Evolutionary conservation across 805 yeast species (phyloP).

Genomic region (Saccharomyces eubayanus): DNA sequence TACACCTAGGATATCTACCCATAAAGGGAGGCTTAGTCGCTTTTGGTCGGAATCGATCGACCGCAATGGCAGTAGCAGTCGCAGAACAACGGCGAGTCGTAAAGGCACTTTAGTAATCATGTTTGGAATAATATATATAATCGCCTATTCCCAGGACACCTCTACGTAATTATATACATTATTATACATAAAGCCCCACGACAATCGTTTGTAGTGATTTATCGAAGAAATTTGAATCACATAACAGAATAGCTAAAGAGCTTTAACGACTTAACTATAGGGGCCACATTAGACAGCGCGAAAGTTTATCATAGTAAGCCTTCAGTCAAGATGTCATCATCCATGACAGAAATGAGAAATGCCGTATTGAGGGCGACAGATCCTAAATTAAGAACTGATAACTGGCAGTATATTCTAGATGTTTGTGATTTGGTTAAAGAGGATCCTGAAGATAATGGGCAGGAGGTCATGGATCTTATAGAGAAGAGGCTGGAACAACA

Average conservation of each 20-base stretch:
- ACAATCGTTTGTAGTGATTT: neutral
- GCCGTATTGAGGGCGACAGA: constrained; percentile 49
- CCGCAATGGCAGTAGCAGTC: neutral
- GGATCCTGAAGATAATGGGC: constrained; percentile 51
- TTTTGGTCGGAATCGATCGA: no score
- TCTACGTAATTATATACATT: neutral
- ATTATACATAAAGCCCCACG: neutral
- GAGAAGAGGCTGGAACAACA: constrained; percentile 40
- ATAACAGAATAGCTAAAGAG: neutral
- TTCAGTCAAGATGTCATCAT: neutral
- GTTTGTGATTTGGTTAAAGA: constrained; percentile 59
- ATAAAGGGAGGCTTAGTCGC: neutral
- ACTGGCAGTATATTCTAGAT: constrained; percentile 56
- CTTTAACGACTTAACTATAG: neutral
- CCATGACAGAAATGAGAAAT: constrained; percentile 9
- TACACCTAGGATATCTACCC: neutral
- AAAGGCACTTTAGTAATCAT: neutral
- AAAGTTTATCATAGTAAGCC: neutral
- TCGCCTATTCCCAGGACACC: neutral
- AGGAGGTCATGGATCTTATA: constrained; percentile 35
- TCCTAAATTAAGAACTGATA: constrained; percentile 52
- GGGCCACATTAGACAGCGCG: neutral
- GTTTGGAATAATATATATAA: neutral
- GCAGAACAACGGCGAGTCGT: neutral
- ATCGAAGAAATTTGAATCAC: neutral